These are phyloP conservation scores for Leishmania tropica DNA, from an alignment of 208 protist species.

Conservation along the genomic window DNA sequence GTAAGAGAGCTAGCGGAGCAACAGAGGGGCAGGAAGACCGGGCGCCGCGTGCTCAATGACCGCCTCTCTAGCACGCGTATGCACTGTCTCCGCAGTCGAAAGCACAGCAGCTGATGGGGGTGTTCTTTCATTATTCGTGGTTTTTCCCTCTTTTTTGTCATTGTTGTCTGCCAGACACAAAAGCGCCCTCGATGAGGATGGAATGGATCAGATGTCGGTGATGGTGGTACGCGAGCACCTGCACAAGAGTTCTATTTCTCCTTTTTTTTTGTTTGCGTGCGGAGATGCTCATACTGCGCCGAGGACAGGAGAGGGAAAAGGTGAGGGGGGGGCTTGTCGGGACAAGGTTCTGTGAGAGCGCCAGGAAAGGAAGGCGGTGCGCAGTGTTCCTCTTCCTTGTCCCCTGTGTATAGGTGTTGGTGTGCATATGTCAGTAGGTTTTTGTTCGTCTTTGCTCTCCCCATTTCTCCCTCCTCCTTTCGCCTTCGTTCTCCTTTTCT, in stretches of 20 bases:
- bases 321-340: neutral
- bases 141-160: neutral
- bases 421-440: neutral
- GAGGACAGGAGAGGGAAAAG: neutral
- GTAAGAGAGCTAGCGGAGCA: slow-evolving; percentile 6
- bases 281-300: neutral
- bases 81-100: neutral
- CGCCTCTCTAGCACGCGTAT: neutral
- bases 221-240: neutral
- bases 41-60: neutral
- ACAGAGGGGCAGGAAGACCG: neutral
- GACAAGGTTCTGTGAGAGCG: neutral
- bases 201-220: neutral
- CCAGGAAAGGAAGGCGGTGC: neutral
- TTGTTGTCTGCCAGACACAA: neutral
- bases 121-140: neutral
- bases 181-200: neutral
- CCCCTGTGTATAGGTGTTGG: neutral
- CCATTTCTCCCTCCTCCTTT: neutral
- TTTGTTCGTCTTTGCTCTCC: slow-evolving; percentile 22
- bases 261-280: neutral
- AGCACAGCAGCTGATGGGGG: neutral
- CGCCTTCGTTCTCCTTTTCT: slow-evolving; percentile 20
- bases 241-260: neutral
- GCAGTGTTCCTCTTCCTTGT: neutral